These are phyloP conservation scores for Talaromyces verruculosus DNA, from an alignment of 2,329 filamentous ascomycete genomes.

Conservation along the genomic window DNA sequence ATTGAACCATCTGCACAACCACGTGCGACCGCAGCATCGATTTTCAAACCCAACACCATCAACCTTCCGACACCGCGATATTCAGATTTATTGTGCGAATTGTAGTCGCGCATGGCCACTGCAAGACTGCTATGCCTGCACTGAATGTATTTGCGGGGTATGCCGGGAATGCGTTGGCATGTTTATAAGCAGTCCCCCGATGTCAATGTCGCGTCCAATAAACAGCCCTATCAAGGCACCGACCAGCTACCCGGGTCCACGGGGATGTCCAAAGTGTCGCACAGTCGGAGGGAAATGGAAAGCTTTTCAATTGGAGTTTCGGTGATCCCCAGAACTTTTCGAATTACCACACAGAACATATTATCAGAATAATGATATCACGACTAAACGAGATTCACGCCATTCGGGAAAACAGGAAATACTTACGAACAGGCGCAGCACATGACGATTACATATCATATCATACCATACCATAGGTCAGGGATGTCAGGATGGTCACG, in stretches of 20 bases:
- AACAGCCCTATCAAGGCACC: constrained; percentile 37
- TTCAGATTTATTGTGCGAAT: constrained; percentile 89
- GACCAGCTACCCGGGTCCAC: constrained; percentile 40
- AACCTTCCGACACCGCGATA: constrained; percentile 48
- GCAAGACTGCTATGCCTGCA: constrained; percentile 86
- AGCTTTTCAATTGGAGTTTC: constrained; percentile 49
- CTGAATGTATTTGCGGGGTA: constrained; percentile 91
- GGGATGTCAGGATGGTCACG: constrained; percentile 1
- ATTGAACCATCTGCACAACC: constrained; percentile 36
- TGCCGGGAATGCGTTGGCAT: constrained; percentile 76
- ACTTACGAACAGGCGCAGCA: constrained; percentile 11
- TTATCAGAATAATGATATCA: constrained; percentile 12
- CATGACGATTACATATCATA: not conserved
- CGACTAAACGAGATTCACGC: constrained; percentile 12
- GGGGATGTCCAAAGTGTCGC: constrained; percentile 49
- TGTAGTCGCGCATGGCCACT: constrained; percentile 76
- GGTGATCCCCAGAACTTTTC: constrained; percentile 20
- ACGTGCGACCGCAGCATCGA: constrained; percentile 41
- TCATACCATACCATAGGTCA: not conserved
- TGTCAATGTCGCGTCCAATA: constrained; percentile 39
- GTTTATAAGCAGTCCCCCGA: constrained; percentile 45
- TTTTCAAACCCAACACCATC: constrained; percentile 56
- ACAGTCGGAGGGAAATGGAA: constrained; percentile 50
- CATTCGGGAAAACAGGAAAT: constrained; percentile 2
- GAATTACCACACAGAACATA: not conserved